A percentile compares a stretch with the other conserved stretches of the same genome.
Conservation (phyloP, 306 rosid genomes). For the Dryas octopetala region DNA sequence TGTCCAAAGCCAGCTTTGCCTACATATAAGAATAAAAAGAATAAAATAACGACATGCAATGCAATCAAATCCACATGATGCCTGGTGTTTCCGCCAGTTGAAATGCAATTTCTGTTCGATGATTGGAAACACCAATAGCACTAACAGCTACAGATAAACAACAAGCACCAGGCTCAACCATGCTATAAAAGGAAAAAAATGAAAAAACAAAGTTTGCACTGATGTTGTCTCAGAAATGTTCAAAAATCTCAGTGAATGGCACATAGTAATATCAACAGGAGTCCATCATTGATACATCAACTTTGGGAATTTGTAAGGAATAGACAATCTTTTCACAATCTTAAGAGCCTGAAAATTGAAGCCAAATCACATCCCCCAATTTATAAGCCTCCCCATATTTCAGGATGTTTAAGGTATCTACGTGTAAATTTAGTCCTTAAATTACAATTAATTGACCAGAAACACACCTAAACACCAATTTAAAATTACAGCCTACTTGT, state of each 20-base stretch:
- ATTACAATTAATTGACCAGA: neutral
- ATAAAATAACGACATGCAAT: neutral
- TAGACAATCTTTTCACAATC: neutral
- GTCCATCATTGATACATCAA: neutral
- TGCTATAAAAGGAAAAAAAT: neutral
- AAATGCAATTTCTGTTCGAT: neutral
- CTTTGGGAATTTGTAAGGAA: neutral
- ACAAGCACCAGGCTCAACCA: neutral
- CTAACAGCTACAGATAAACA: neutral
- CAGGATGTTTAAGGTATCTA: neutral
- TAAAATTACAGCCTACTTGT: neutral
- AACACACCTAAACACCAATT: neutral
- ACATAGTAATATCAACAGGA: neutral
- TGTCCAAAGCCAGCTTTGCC: slow-evolving; percentile 69
- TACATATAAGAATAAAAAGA: slow-evolving; percentile 24
- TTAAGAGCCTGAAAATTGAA: neutral
- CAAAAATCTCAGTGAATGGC: neutral
- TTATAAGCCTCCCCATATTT: neutral
- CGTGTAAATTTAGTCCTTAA: neutral
- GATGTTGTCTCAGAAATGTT: neutral
- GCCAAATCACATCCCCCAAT: neutral
- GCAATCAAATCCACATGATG: neutral
- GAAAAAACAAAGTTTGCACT: neutral
- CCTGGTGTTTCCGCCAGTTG: neutral
- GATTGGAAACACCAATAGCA: slow-evolving; percentile 1